Conservation (phyloP, 441 rosid genomes). For the Metrosideros polymorpha region DNA sequence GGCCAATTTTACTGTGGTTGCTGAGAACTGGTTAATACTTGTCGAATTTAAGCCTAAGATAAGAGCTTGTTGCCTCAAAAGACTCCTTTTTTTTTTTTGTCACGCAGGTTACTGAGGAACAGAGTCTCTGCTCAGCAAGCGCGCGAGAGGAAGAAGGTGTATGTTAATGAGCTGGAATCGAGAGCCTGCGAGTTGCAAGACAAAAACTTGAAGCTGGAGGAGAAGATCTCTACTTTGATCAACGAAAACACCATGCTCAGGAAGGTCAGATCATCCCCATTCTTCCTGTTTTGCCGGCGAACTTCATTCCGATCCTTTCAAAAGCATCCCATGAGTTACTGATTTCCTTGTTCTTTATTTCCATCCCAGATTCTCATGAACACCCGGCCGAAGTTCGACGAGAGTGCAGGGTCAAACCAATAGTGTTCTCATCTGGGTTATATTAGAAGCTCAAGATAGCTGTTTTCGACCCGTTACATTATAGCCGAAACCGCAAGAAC, state of each 20-base stretch:
- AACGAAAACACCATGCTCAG: constrained; percentile 74
- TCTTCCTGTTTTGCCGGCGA: background rate
- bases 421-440: background rate
- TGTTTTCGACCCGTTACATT: background rate
- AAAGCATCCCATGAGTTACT: background rate
- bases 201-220: constrained; percentile 83
- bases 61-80: background rate
- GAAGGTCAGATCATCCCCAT: constrained; percentile 15
- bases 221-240: constrained; percentile 60
- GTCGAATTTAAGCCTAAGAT: background rate
- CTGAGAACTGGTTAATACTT: background rate
- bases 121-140: constrained; percentile 86
- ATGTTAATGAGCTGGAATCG: constrained; percentile 61
- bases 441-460: background rate
- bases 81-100: background rate
- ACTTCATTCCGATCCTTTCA: background rate
- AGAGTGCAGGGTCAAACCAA: constrained; percentile 2
- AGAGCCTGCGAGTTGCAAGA: constrained; percentile 74
- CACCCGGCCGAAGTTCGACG: constrained; percentile 34
- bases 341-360: background rate
- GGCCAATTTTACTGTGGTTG: background rate
- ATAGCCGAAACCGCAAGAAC: background rate
- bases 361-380: constrained; percentile 21
- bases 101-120: constrained; percentile 72
- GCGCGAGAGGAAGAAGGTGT: constrained; percentile 86